Percentiles rank a stretch among this genome's conserved stretches.
Conservation (phyloP, 1,284 basidiomycete genomes). For the Ceratobasidium sp. region DNA sequence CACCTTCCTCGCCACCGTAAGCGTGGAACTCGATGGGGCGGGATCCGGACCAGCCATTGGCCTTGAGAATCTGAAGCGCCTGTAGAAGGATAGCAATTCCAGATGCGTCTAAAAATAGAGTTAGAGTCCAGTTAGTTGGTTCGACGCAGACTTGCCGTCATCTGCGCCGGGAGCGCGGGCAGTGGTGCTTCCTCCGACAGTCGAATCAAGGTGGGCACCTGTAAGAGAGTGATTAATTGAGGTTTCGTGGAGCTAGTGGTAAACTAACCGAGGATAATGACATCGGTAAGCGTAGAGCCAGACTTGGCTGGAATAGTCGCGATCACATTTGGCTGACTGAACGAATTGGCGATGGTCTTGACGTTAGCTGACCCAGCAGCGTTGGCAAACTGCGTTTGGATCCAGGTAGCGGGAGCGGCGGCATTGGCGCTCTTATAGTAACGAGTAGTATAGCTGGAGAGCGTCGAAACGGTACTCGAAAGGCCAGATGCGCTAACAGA, state of each 20-base stretch:
- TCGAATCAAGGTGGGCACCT: slow-evolving; percentile 40
- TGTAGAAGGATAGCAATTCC: slow-evolving; percentile 36
- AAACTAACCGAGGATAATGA: slow-evolving; percentile 12
- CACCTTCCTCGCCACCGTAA: slow-evolving; percentile 39
- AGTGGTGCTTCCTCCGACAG: slow-evolving; percentile 33
- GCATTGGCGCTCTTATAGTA: slow-evolving; percentile 38
- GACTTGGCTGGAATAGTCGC: slow-evolving; percentile 9
- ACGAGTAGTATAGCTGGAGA: slow-evolving; percentile 39
- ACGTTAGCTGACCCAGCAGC: slow-evolving; percentile 24
- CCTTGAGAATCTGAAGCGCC: slow-evolving; percentile 37
- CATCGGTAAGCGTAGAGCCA: background rate
- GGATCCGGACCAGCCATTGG: slow-evolving; percentile 28
- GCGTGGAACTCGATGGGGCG: slow-evolving; percentile 34
- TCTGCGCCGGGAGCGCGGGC: slow-evolving; percentile 38
- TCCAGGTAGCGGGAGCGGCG: slow-evolving; percentile 29
- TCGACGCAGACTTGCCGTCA: slow-evolving; percentile 23
- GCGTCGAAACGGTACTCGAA: slow-evolving; percentile 29
- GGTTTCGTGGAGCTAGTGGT: background rate
- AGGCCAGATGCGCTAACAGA: slow-evolving; percentile 26
- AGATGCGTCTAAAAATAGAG: slow-evolving; percentile 29
- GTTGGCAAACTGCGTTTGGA: slow-evolving; percentile 31
- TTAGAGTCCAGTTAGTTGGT: background rate
- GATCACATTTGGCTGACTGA: slow-evolving; percentile 38
- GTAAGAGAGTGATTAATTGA: slow-evolving; percentile 4
- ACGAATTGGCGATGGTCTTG: slow-evolving; percentile 35